phyloP scores from a whole-genome alignment of 2,329 filamentous ascomycete genomes.

The Pezicula rhizophila region DNA sequence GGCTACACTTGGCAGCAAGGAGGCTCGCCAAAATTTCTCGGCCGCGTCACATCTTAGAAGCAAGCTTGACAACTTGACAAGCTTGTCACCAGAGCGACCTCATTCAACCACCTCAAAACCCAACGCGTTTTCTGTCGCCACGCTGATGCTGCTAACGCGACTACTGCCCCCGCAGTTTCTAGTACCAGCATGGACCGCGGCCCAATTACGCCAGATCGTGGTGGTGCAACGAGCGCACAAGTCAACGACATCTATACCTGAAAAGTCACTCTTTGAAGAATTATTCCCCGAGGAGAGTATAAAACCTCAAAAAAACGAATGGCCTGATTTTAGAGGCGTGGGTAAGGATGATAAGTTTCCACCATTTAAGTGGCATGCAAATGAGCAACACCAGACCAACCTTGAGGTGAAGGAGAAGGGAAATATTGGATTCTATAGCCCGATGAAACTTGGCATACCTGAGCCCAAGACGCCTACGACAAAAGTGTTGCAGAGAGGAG shows the following conservation, averaged over 20 bases:
- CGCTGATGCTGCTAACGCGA: conserved; percentile 38
- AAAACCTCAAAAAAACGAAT: background rate
- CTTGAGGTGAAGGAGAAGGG: background rate
- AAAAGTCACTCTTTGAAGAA: conserved; percentile 35
- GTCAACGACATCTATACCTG: conserved; percentile 1
- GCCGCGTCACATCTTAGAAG: background rate
- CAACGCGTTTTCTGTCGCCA: conserved; percentile 18
- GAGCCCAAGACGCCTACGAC: background rate
- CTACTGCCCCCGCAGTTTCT: conserved; percentile 36
- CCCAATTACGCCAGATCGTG: conserved; percentile 22
- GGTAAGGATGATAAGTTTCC: background rate
- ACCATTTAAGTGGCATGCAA: background rate
- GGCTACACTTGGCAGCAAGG: background rate
- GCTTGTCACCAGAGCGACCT: background rate
- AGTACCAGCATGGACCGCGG: conserved; percentile 32
- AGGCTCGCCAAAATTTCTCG: conserved; percentile 6
- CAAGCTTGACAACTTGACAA: background rate
- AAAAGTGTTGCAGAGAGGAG: background rate
- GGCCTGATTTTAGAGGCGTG: background rate
- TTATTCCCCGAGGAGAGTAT: conserved; percentile 44
- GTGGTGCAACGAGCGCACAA: conserved; percentile 4
- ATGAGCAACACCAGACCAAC: too few species aligned
- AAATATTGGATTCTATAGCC: background rate
- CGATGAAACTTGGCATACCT: background rate
- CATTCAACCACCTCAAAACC: conserved; percentile 3